Base-by-base conservation (phyloP, 768 basidiomycete genomes). In the Suillus subalutaceus region DNA sequence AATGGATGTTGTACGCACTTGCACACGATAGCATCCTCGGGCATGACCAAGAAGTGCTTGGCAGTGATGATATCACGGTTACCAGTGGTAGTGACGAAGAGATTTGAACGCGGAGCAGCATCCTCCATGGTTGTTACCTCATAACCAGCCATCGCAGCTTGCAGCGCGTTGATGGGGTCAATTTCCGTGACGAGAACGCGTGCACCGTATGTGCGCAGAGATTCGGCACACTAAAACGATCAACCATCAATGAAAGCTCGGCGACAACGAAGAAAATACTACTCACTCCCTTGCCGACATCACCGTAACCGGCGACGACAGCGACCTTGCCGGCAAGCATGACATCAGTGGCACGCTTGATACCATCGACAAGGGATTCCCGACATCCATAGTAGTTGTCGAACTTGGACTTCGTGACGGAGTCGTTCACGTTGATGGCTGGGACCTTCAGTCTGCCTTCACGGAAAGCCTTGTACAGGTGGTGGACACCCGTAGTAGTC, bases 261-360 rank as follows among this genome's bases (percentile, higher is more conserved):
- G 8, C 43, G 43, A 16, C 44, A 52, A 8, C 15, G 38, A 61
- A 30, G 12, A 41, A 7, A 43, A 26, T 7, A 64, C 32, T 30
- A 89, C 95, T 72, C 82, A 97, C 96, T 65, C 97, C 97, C 81
- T 99, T 99, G 72, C 97, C 97, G 71, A 99, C 97, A 76, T 99
- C 97, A 82, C 97, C 97, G 79, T 90, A 99, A 65, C 97, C 97
- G 71, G 97, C 97, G 71, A 99, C 97, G 70, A 99, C 94, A 63
- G 96, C 96, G 70, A 99, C 96, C 84, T 99, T 99, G 63, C 97
- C 97, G 71, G 97, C 97, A 78, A 99, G 90, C 97, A 99, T 99
- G 79, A 99, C 94, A 79, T 99, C 97, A 69, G 97, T 99, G 66
- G 97, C 97, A 75, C 97, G 96, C 88, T 99, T 99, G 84, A 99